Percentiles rank a stretch among this genome's conserved stretches.
phyloP scores from a whole-genome alignment of 2,329 filamentous ascomycete species.

The Pestalotiopsis sp. region DNA sequence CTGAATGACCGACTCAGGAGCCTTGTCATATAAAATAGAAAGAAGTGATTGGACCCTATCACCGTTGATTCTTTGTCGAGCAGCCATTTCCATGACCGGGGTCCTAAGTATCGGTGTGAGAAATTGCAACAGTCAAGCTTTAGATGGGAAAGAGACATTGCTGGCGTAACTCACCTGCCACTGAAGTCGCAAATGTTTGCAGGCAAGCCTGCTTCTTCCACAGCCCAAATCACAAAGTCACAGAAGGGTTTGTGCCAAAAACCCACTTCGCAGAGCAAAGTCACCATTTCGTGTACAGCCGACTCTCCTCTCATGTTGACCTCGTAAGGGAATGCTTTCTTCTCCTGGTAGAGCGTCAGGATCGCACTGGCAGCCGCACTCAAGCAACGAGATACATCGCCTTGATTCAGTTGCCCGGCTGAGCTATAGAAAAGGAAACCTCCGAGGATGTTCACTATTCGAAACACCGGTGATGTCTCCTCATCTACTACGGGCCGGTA shows the following conservation, averaged over 20 bases:
- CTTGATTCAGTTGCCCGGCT: neutral
- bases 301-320: neutral
- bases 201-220: neutral
- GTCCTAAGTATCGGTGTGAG: neutral
- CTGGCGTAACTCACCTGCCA: neutral
- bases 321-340: neutral
- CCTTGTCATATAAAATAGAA: neutral
- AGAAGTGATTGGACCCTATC: too few species aligned
- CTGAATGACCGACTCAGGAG: neutral
- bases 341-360: neutral
- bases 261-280: fast-evolving
- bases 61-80: fast-evolving
- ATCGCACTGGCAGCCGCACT: neutral
- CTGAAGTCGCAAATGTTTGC: neutral
- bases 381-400: neutral
- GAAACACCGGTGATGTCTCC: neutral
- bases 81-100: neutral
- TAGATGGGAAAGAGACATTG: neutral
- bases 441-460: neutral
- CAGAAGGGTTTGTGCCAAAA: neutral
- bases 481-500: neutral
- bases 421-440: neutral
- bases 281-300: neutral
- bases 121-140: neutral
- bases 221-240: neutral